Base-by-base conservation (phyloP, 441 rosid genomes). In the Melastoma candidum region DNA sequence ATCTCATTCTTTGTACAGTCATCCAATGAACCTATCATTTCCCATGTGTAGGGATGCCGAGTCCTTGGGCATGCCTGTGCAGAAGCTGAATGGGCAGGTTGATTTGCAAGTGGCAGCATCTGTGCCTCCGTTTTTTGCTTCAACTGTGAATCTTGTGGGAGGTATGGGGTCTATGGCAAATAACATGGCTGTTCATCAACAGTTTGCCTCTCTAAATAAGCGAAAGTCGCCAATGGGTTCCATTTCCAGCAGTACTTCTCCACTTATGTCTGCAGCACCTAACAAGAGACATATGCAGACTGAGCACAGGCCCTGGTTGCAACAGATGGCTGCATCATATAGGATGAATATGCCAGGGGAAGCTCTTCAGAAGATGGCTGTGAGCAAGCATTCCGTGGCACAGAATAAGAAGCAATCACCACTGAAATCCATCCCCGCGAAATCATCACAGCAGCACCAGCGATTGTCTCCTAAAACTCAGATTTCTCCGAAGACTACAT, bases 291-390 rank as follows among this genome's bases (percentile, higher is more conserved):
- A 72, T 54, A 67, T 65, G 9, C 77, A 71, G 11, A 29, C 50
- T 63, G 90, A 85, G 63, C 76, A 64, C 61, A 76, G 95, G 70
- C 98, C 97, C 25, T 93, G 97, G 97, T 64, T 88, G 73, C 90
- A 83, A 65, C 85, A 72, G 46, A 22, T 57, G 41, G 56, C 81
- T 46, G 58, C 77, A 26, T 66, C 76, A 22, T 71, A 72, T 60
- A 82, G 65, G 55, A 71, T 69, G 60, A 55, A 63, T 54, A 56
- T 70, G 8, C 80, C 74, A 9, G 55, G 69, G 57, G 79, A 75
- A 45, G 61, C 75, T 12, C 32, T 59, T 54, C 56, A 70, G 12
- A 70, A 47, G 46, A 48, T 63, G 41, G 59, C 75, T 0, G 74
- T 71, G 47, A 59, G 68, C 43, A 92, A 72, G 63, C 74, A 59